phyloP scores from a whole-genome alignment of 441 rosid species.

The Gossypium davidsonii region DNA sequence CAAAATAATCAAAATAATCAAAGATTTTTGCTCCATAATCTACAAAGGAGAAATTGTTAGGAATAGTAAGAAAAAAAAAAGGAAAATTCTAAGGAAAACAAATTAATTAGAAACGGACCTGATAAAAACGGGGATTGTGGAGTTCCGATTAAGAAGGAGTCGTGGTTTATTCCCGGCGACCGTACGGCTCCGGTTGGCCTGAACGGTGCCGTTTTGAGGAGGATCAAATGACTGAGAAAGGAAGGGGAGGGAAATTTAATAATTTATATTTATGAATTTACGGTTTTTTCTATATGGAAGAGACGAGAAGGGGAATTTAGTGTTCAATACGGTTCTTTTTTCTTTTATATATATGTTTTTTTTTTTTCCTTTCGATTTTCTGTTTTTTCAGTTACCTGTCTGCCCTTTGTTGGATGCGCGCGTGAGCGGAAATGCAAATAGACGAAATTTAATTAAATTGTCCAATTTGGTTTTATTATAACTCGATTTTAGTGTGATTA shows the following conservation, averaged over 20 bases:
- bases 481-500: too few relatives aligned
- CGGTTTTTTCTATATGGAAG: neutral
- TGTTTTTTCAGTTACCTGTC: too few relatives aligned
- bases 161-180: neutral
- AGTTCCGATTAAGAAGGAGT: neutral
- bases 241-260: neutral
- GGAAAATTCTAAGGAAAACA: neutral
- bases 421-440: too few relatives aligned
- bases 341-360: too few relatives aligned
- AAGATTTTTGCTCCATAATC: constrained; percentile 39
- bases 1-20: constrained; percentile 29
- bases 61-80: neutral
- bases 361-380: too few relatives aligned
- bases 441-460: too few relatives aligned
- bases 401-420: too few relatives aligned
- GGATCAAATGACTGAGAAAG: neutral
- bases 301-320: neutral
- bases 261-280: neutral
- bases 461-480: too few relatives aligned
- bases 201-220: neutral
- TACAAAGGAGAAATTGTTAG: constrained; percentile 15
- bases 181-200: neutral
- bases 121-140: neutral
- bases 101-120: neutral
- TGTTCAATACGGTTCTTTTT: too few relatives aligned